These are phyloP conservation scores for Clarireedia monteithiana DNA, from an alignment of 2,329 filamentous ascomycete species.

Conservation along the genomic window DNA sequence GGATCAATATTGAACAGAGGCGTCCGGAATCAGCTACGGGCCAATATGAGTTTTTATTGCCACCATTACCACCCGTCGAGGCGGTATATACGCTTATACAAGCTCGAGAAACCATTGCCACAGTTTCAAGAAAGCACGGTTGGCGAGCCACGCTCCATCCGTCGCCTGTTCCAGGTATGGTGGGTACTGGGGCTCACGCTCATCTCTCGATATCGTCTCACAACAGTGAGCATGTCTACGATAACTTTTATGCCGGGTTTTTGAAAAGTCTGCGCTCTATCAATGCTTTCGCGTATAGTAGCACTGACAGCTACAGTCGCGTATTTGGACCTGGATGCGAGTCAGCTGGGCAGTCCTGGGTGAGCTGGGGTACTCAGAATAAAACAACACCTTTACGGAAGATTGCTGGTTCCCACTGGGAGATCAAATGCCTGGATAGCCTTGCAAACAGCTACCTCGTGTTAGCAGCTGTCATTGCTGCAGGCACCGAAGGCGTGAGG, in stretches of 20 bases:
- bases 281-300: constrained; percentile 3
- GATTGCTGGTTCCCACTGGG: constrained; percentile 5
- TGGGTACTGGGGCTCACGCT: constrained; percentile 1
- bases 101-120: constrained; percentile 2
- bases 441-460: constrained; percentile 6
- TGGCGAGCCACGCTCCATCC: constrained; percentile 31
- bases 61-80: constrained; percentile 2
- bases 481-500: constrained; percentile 1
- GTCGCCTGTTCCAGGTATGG: background rate
- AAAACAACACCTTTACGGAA: background rate
- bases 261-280: constrained; percentile 5
- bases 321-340: background rate
- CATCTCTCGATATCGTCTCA: constrained; percentile 6
- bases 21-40: constrained; percentile 1
- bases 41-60: constrained; percentile 8
- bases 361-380: constrained; percentile 6
- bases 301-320: background rate
- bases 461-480: constrained; percentile 1
- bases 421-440: constrained; percentile 11
- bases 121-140: background rate
- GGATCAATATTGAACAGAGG: constrained; percentile 44
- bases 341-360: constrained; percentile 8
- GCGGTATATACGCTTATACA: constrained; percentile 6
- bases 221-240: constrained; percentile 22
- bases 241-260: constrained; percentile 9